phyloP scores from a whole-genome alignment of 2,329 filamentous ascomycete genomes.

The Aspergillus sp. region DNA sequence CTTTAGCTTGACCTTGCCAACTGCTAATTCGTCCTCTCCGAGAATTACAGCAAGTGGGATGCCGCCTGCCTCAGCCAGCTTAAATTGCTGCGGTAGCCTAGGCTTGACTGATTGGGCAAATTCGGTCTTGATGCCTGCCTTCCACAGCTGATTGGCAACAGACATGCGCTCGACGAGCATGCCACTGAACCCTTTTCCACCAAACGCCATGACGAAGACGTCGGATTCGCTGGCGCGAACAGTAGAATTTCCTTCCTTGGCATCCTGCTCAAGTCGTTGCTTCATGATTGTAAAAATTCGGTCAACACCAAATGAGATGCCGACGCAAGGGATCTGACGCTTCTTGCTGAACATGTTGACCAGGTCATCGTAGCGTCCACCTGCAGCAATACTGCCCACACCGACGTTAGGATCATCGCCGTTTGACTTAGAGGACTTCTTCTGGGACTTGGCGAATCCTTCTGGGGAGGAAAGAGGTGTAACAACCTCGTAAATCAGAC shows the following conservation, averaged over 20 bases:
- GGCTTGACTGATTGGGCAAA: constrained; percentile 89
- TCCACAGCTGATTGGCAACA: constrained; percentile 75
- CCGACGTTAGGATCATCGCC: constrained; percentile 72
- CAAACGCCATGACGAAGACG: constrained; percentile 93
- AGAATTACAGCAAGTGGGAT: constrained; percentile 87
- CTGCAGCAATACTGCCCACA: constrained; percentile 84
- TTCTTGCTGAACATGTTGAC: constrained; percentile 93
- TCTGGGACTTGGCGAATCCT: constrained; percentile 30
- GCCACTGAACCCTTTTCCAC: constrained; percentile 78
- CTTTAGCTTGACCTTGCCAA: constrained; percentile 86
- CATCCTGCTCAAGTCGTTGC: constrained; percentile 66
- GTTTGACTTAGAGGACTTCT: constrained; percentile 55
- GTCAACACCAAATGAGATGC: constrained; percentile 92
- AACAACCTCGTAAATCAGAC: constrained; percentile 85
- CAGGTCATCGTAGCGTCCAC: constrained; percentile 87
- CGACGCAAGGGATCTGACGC: constrained; percentile 82
- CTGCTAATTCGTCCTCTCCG: constrained; percentile 82
- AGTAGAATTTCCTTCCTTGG: constrained; percentile 53
- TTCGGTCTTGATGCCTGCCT: constrained; percentile 86
- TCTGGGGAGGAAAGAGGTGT: constrained; percentile 45
- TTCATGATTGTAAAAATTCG: constrained; percentile 93
- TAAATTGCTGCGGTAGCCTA: constrained; percentile 86
- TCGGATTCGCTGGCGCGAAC: constrained; percentile 75
- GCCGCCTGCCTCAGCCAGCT: constrained; percentile 75
- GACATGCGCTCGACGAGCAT: constrained; percentile 81